phyloP scores from a whole-genome alignment of 805 yeast genomes.

The Zygoascus bituminiphila region DNA sequence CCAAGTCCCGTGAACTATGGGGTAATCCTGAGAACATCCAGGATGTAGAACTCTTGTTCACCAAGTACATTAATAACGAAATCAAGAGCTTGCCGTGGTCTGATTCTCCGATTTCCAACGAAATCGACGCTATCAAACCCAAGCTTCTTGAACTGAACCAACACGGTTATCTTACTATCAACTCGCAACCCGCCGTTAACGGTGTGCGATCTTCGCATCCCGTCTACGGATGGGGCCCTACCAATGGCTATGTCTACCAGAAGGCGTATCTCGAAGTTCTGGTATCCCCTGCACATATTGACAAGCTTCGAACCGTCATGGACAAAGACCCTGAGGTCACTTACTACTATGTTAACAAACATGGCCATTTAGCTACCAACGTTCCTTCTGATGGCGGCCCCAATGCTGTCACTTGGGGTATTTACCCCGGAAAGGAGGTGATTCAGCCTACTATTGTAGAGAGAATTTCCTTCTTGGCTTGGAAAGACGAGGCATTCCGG shows the following conservation, averaged over 20 bases:
- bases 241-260: conserved; percentile 86
- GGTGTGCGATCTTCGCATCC: conserved; percentile 65
- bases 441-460: conserved; percentile 95
- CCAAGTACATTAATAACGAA: conserved; percentile 63
- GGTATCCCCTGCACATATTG: conserved; percentile 49
- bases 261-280: conserved; percentile 87
- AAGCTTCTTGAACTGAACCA: conserved; percentile 57
- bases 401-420: conserved; percentile 98
- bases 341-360: conserved; percentile 65
- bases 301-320: conserved; percentile 41
- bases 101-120: conserved; percentile 78
- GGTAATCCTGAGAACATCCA: conserved; percentile 57
- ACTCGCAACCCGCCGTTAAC: conserved; percentile 90
- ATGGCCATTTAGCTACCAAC: conserved; percentile 53
- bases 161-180: conserved; percentile 68
- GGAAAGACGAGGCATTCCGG: conserved; percentile 93
- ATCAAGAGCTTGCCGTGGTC: conserved; percentile 85
- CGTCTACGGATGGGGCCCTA: conserved; percentile 91
- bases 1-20: conserved; percentile 80
- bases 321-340: conserved; percentile 46
- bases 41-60: conserved; percentile 58
- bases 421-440: conserved; percentile 91
- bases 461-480: conserved; percentile 81
- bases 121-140: conserved; percentile 53
- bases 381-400: conserved; percentile 67